phyloP scores from a whole-genome alignment of 768 basidiomycete genomes.

The Sutorius australiensis region DNA sequence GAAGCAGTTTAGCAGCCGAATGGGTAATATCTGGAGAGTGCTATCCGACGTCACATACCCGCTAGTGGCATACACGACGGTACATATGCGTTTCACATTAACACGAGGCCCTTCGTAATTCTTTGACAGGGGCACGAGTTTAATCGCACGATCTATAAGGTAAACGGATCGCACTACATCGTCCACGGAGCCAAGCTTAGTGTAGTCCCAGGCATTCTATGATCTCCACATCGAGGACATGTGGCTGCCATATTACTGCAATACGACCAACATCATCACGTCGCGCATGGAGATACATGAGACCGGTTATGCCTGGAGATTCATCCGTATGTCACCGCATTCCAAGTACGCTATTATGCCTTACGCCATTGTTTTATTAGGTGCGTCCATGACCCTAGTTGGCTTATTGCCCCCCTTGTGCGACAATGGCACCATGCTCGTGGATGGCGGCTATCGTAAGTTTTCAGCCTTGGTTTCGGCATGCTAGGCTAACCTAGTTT shows the following conservation, averaged over 20 bases:
- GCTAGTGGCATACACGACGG: constrained; percentile 72
- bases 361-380: constrained; percentile 35
- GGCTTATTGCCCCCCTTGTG: constrained; percentile 93
- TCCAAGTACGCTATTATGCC: not conserved
- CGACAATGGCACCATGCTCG: constrained; percentile 89
- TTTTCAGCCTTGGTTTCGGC: constrained; percentile 6
- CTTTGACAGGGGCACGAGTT: constrained; percentile 82
- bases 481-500: constrained; percentile 8
- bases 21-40: constrained; percentile 93
- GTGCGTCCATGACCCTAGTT: constrained; percentile 96
- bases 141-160: constrained; percentile 93
- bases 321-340: constrained; percentile 57
- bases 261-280: constrained; percentile 94
- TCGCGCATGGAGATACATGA: constrained; percentile 97
- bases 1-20: constrained; percentile 87
- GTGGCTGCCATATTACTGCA: constrained; percentile 99
- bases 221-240: constrained; percentile 95
- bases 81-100: constrained; percentile 25
- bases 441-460: constrained; percentile 86
- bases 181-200: constrained; percentile 5
- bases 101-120: not conserved
- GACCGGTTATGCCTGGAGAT: constrained; percentile 98
- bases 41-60: constrained; percentile 88
- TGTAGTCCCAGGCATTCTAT: constrained; percentile 66
- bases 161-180: constrained; percentile 16